Conservation (phyloP, 805 yeast genomes). For the Sugiyamaella mastotermitis region DNA sequence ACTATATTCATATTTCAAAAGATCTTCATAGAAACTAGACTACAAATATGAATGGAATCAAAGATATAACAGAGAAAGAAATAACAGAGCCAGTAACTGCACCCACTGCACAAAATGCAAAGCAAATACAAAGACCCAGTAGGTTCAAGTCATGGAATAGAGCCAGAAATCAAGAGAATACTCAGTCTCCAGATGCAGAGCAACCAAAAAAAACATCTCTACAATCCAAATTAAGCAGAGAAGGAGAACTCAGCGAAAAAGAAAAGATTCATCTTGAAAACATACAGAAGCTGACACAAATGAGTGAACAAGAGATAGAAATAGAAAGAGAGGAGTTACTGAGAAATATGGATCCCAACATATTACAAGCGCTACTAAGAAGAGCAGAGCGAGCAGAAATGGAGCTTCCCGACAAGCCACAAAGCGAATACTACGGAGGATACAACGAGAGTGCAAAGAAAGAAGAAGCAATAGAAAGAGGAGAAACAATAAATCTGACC, state of each 20-base stretch:
- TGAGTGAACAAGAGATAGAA: slow-evolving; percentile 62
- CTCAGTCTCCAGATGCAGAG: neutral
- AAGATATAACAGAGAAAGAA: slow-evolving; percentile 58
- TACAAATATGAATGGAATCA: slow-evolving; percentile 53
- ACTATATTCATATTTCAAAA: too few relatives aligned
- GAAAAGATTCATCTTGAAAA: slow-evolving; percentile 77
- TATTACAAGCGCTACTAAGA: slow-evolving; percentile 39
- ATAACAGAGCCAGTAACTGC: slow-evolving; percentile 9
- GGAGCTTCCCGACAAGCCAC: slow-evolving; percentile 10
- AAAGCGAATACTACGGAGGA: slow-evolving; percentile 1
- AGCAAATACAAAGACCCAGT: slow-evolving; percentile 5
- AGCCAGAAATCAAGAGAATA: neutral
- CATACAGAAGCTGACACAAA: slow-evolving; percentile 48
- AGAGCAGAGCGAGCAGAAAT: slow-evolving; percentile 43
- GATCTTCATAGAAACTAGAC: neutral
- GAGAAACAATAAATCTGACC: slow-evolving; percentile 1
- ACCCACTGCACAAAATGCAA: slow-evolving; percentile 9
- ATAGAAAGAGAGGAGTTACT: slow-evolving; percentile 62
- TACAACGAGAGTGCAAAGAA: neutral
- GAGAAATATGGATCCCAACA: slow-evolving; percentile 59
- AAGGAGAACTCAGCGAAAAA: slow-evolving; percentile 45
- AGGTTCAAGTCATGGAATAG: slow-evolving; percentile 3
- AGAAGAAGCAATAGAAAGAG: slow-evolving; percentile 1
- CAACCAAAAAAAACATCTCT: slow-evolving; percentile 3
- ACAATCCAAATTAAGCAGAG: slow-evolving; percentile 7